Base-by-base conservation (phyloP, 306 rosid genomes). In the Cicer chorassanicum region DNA sequence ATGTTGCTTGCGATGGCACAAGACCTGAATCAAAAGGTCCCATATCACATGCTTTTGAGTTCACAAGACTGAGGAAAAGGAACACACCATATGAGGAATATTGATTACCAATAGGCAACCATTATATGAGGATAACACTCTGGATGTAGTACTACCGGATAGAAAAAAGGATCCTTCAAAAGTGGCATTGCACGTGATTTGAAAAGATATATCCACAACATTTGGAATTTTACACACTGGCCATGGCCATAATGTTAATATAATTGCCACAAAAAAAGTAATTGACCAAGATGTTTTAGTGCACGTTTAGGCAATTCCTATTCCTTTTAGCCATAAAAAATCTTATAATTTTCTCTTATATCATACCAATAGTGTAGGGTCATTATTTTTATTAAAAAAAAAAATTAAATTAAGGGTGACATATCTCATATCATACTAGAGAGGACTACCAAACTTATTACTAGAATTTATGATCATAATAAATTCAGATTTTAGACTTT, bases 11-110 rank as follows among this genome's bases (percentile, higher is more conserved):
- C 34, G 34, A 29, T 29, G 34, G 34, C 34, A 29, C 34, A 3
- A 3, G 4, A 29, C 34, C 34, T 29, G 34, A 3, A 29, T 29
- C 34, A 29, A 29, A 29, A 29, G 87, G 83, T 78, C 83, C 82
- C 59, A 24, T 54, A 38, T 80, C 90, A 85, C 89, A 87, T 87
- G 91, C 76, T 40, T 40, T 48, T 46, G 67, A 74, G 77, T 65
- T 80, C 70, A 71, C 65, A 67, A 82, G 72, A 73, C 76, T 6
- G 9, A 76, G 50, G 70, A 76, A 76, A 75, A 66, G 36, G 67
- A 68, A 63, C 65, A 70, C 69, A 75, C 46, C 60, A 8, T 29
- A 55, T 16, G 19, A 75, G 59, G 55, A 68, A 55, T 71, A 81
- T 56, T 54, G 59, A 13, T 44, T 44, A 14, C 76, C 70, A 60